Conservation (phyloP, 2,329 filamentous ascomycete species). For the Cladosporium sp. region DNA sequence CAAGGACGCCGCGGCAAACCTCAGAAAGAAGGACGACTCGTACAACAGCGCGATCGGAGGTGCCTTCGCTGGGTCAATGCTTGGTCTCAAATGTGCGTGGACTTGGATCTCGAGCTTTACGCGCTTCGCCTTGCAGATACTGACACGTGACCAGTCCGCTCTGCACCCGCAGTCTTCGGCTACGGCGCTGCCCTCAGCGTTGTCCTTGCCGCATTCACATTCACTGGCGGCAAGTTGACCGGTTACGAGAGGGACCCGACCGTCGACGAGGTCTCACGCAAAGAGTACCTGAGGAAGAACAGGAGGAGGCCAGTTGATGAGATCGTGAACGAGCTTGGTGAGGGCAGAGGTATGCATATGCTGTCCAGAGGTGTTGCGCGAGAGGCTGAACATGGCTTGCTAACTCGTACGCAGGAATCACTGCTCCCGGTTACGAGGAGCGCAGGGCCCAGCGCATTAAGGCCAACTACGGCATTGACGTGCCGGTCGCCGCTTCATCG, state of each 20-base stretch:
- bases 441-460: conserved; percentile 77
- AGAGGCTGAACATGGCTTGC: not conserved
- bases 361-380: not conserved
- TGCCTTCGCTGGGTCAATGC: conserved; percentile 69
- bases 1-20: conserved; percentile 74
- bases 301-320: conserved; percentile 74
- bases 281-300: conserved; percentile 71
- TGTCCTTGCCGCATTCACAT: conserved; percentile 65
- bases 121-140: conserved; percentile 1
- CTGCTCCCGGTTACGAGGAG: conserved; percentile 80
- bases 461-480: conserved; percentile 84
- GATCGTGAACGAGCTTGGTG: conserved; percentile 77
- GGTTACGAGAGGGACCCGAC: conserved; percentile 57
- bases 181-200: conserved; percentile 62
- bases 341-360: conserved; percentile 70
- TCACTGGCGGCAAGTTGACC: conserved; percentile 62
- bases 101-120: not conserved
- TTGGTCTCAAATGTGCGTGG: conserved; percentile 70
- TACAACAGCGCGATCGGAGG: conserved; percentile 75
- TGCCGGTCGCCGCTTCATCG: conserved; percentile 42
- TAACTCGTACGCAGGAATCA: conserved; percentile 61
- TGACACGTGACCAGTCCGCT: conserved; percentile 44
- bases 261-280: conserved; percentile 73
- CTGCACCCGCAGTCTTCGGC: conserved; percentile 69
- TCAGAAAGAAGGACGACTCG: conserved; percentile 79